Conservation (phyloP, 495 filamentous ascomycete genomes). For the Penicillium coprophilum region DNA sequence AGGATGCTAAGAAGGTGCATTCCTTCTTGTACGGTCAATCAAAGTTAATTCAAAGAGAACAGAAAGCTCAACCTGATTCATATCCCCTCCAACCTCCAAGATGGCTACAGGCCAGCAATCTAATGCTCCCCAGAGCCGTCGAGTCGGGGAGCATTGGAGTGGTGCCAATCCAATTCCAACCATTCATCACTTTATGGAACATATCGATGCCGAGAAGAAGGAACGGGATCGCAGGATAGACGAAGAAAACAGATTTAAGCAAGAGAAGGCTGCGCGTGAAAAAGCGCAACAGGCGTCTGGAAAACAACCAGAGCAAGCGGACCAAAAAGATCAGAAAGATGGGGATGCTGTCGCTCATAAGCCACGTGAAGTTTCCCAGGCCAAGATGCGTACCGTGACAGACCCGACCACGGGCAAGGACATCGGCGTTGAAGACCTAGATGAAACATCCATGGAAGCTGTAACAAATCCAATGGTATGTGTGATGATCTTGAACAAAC, state of each 20-base stretch:
- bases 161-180: constrained; percentile 75
- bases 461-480: constrained; percentile 67
- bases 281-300: constrained; percentile 40
- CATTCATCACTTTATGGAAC: constrained; percentile 77
- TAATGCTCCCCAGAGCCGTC: constrained; percentile 28
- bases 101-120: constrained; percentile 26
- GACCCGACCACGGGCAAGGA: constrained; percentile 85
- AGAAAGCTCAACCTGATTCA: background rate
- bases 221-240: constrained; percentile 69
- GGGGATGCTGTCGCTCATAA: constrained; percentile 41
- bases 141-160: constrained; percentile 46
- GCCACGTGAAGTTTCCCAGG: constrained; percentile 44
- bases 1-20: constrained; percentile 3
- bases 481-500: background rate
- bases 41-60: background rate
- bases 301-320: constrained; percentile 38
- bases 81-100: constrained; percentile 1
- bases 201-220: constrained; percentile 74
- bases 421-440: constrained; percentile 84
- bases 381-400: constrained; percentile 66
- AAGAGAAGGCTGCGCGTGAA: constrained; percentile 26
- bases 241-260: constrained; percentile 41
- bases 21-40: background rate
- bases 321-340: constrained; percentile 39
- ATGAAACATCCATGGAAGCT: constrained; percentile 63